These are phyloP conservation scores for Salvia splendens DNA, from an alignment of 257 asterid species.

Conservation along the genomic window DNA sequence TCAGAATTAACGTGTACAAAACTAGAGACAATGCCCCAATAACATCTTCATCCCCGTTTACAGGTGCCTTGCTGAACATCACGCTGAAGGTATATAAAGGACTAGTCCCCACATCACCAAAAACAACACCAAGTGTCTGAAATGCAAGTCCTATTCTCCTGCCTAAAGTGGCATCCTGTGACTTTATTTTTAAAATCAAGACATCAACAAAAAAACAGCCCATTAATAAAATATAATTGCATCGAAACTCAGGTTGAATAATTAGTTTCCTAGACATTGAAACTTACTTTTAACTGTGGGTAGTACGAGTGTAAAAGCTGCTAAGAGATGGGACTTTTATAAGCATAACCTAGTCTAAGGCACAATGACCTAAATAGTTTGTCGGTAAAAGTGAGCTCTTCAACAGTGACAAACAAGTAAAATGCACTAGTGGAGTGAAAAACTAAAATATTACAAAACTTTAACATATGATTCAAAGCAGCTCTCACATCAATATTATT, in stretches of 20 bases:
- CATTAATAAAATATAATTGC: neutral
- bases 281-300: constrained; percentile 10
- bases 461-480: constrained; percentile 8
- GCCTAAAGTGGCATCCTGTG: constrained; percentile 75
- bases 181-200: constrained; percentile 40
- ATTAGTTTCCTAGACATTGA: neutral
- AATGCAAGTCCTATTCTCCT: constrained; percentile 72
- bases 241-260: constrained; percentile 7
- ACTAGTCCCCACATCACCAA: constrained; percentile 98
- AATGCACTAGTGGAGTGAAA: constrained; percentile 3
- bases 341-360: constrained; percentile 19
- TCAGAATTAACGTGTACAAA: constrained; percentile 79
- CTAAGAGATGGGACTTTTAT: constrained; percentile 16
- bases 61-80: constrained; percentile 99
- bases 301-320: neutral
- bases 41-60: constrained; percentile 77
- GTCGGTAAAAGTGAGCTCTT: constrained; percentile 7
- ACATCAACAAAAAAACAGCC: constrained; percentile 25
- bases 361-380: constrained; percentile 5
- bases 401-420: neutral
- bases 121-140: constrained; percentile 94
- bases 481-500: constrained; percentile 17
- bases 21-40: constrained; percentile 93
- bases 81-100: constrained; percentile 97
- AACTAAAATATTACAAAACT: constrained; percentile 11